Evolutionary conservation across 1,284 basidiomycete species (phyloP).

Genomic region (Trichosporon inkin): DNA sequence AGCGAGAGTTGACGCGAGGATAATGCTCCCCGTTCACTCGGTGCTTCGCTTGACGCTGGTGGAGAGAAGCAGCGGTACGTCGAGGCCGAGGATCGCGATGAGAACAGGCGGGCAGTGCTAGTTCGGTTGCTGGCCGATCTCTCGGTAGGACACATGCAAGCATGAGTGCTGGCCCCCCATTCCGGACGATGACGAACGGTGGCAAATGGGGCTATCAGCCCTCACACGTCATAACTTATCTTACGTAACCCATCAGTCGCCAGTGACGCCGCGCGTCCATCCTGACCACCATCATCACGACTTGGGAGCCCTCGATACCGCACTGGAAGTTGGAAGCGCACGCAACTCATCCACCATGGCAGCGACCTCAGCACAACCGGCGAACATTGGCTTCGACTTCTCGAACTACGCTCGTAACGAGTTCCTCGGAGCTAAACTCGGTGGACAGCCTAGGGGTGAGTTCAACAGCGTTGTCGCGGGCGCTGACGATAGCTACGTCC

Average conservation of each 20-base stretch:
- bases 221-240: neutral
- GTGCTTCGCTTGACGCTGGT: neutral
- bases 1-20: neutral
- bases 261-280: slow-evolving; percentile 22
- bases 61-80: neutral
- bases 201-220: neutral
- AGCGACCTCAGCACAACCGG: slow-evolving; percentile 27
- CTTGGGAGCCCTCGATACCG: neutral
- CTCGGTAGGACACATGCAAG: slow-evolving; percentile 4
- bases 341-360: slow-evolving; percentile 28
- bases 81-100: neutral
- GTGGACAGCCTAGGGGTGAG: slow-evolving; percentile 53
- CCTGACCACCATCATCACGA: slow-evolving; percentile 1
- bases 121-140: neutral
- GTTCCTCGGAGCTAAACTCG: slow-evolving; percentile 57
- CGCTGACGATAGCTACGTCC: slow-evolving; percentile 66
- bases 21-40: neutral
- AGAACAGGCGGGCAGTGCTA: neutral
- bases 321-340: slow-evolving; percentile 5
- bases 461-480: neutral
- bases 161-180: neutral
- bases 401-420: slow-evolving; percentile 70
- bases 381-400: slow-evolving; percentile 63
- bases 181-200: slow-evolving; percentile 4
- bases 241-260: slow-evolving; percentile 1